Base-by-base conservation (phyloP, 202 grass and related monocot species). In the Hordeum pubiflorum region DNA sequence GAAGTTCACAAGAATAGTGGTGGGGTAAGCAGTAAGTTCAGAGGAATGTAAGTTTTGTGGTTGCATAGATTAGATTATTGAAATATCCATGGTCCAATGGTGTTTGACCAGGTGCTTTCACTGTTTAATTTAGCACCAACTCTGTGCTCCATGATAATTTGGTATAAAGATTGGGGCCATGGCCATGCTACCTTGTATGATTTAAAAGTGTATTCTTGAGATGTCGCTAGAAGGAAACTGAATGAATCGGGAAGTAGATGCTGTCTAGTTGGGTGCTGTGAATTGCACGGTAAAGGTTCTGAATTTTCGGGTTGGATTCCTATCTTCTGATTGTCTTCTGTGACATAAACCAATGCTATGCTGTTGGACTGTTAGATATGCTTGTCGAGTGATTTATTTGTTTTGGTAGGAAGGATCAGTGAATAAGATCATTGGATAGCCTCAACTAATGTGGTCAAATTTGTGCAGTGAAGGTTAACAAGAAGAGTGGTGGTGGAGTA, bases 161-260 rank as follows among this genome's bases (percentile, higher is more conserved):
- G 32, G 4, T 4, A 56, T 70, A 9, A 39, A 74, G 7, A 34
- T 22, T 50, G 17, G 26, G 44, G 8, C 4, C 61, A 68, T 18
- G 72, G 8, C 4, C 61, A 76, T 18, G 72, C 39, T 27, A 48
- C 26, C 21, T 14, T 46, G 1, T 68, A 20, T 46, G 17, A 68
- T 81, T 76, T 58, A 10, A 69, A 21, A 69, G 13, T 46, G 43
- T 46, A 46, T 15, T 46, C 60, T 98, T 79, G 92, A 95, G 79
- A 72, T 93, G 46, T 93, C 92, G 6, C 15, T 90, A 7, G 91
- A 85, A 44, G 79, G 75, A 41, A 77, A 82, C 74, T 91, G 73
- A 89, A 69, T 69, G 23, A 27, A 69, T 68, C 14, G 10, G n/a
- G 14, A 60, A 66, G 12, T 29, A 57, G 10, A 72, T 66, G 72